Evolutionary conservation across 2,329 filamentous ascomycete genomes (phyloP), one percentile per base, ranked within the genome.

Genomic region (Xylaria sp.): DNA sequence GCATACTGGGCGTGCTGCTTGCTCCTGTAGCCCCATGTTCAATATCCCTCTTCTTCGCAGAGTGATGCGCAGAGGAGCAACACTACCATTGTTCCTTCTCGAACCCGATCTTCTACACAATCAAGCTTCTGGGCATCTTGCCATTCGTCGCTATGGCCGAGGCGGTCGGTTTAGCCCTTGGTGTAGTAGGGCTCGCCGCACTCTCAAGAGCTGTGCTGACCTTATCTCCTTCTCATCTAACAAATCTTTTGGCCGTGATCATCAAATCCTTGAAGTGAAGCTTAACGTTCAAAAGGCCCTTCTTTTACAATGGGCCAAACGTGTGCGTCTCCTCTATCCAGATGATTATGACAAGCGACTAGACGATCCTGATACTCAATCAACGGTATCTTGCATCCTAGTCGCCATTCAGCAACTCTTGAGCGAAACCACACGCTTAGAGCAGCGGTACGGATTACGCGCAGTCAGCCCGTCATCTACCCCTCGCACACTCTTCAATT

Each of bases 261-360:
- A 32, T 32, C 13, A 52, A 23, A 51, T 23, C 13, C n/a, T 51
- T 12, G n/a, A 23, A 10, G 23, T n/a, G 18, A 51, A 51, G 48
- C 48, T 51, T 12, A 12, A n/a, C n/a, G 5, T 34, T 9, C 25
- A 54, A 28, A n/a, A 32, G 12, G 12, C 25, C 25, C 10, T 54
- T 32, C 25, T 54, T 34, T 4, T 54, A 4, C 51, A 34, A 54
- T 54, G 28, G 25, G 51, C 25, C 51, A 34, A 54, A 34, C 51
- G 15, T 34, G 15, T 54, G 8, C 25, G 51, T 34, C 51, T 54
- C 15, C 13, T 18, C 12, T 5, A 34, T 32, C 25, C 51, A 34
- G 28, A 54, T 13, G 28, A 54, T 13, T 54, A 54, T 18, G 51
- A 54, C 25, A 32, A 54, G 51, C 51, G 25, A 54, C 5, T 54